Conservation (phyloP, 495 filamentous ascomycete species). For the Aspergillus sclerotioniger region DNA sequence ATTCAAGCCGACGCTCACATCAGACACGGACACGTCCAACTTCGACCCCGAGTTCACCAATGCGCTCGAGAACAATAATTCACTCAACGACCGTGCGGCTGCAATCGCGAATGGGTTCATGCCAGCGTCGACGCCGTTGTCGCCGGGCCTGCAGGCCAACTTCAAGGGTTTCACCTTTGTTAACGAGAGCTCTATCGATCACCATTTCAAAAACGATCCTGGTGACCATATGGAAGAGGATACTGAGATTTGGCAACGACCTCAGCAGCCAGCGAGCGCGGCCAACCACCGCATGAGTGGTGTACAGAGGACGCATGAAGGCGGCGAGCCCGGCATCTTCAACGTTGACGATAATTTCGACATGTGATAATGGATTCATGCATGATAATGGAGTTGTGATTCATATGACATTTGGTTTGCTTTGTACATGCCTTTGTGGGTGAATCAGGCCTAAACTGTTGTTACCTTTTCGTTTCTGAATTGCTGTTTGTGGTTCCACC, state of each 20-base stretch:
- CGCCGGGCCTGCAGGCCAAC: constrained; percentile 93
- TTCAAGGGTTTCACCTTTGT: constrained; percentile 99
- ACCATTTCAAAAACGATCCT: constrained; percentile 68
- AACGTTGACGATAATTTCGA: constrained; percentile 71
- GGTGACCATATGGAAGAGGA: constrained; percentile 74
- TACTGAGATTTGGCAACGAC: constrained; percentile 43
- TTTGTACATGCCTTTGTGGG: constrained; percentile 40
- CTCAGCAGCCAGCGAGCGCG: constrained; percentile 35
- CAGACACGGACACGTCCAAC: constrained; percentile 92
- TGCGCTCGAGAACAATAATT: constrained; percentile 66
- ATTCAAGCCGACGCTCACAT: constrained; percentile 96
- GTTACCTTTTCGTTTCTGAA: constrained; percentile 20
- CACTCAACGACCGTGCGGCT: constrained; percentile 83
- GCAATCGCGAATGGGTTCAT: constrained; percentile 73
- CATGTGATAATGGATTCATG: constrained; percentile 48
- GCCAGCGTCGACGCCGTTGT: constrained; percentile 82
- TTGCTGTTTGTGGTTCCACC: constrained; percentile 11
- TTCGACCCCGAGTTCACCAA: constrained; percentile 99
- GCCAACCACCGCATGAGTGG: constrained; percentile 69
- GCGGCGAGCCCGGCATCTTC: constrained; percentile 67
- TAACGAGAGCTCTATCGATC: constrained; percentile 92
- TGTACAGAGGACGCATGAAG: constrained; percentile 62
- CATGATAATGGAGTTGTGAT: constrained; percentile 48
- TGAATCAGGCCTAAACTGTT: constrained; percentile 6
- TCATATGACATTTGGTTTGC: constrained; percentile 16